Evolutionary conservation across 2,329 filamentous ascomycete genomes (phyloP).

Genomic region (Cyphellophora europaea): DNA sequence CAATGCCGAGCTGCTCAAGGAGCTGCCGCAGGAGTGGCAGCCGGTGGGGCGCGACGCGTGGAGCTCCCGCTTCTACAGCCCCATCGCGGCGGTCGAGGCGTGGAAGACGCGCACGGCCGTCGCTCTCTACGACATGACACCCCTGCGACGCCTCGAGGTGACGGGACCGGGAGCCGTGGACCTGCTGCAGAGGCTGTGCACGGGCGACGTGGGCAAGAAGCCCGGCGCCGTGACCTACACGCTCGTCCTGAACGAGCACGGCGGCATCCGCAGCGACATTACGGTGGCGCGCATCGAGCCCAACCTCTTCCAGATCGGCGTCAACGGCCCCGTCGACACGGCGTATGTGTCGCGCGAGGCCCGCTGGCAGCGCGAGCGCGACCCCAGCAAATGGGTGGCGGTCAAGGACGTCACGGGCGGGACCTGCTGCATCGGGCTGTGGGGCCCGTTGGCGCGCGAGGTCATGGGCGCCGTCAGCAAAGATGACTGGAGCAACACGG

Average conservation of each 20-base stretch:
- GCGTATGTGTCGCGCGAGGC: conserved; percentile 48
- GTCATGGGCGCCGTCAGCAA: conserved; percentile 35
- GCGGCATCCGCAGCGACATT: conserved; percentile 48
- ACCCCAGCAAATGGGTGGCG: conserved; percentile 35
- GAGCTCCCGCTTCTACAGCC: conserved; percentile 49
- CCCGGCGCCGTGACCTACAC: conserved; percentile 47
- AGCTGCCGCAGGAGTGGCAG: conserved; percentile 45
- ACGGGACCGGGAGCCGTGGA: conserved; percentile 47
- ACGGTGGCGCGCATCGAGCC: conserved; percentile 45
- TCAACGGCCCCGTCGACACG: conserved; percentile 46
- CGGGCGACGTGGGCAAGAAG: conserved; percentile 29
- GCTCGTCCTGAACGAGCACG: conserved; percentile 44
- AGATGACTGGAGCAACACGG: conserved; percentile 14
- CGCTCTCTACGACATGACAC: conserved; percentile 55
- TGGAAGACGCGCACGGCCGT: conserved; percentile 57
- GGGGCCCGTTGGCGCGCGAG: conserved; percentile 48
- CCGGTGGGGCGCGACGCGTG: conserved; percentile 49
- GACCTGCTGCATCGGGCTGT: conserved; percentile 54
- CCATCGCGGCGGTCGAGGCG: conserved; percentile 50
- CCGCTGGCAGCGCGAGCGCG: conserved; percentile 33
- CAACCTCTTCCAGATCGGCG: conserved; percentile 42
- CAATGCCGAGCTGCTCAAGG: conserved; percentile 42
- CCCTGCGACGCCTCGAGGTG: conserved; percentile 49
- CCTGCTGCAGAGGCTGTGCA: conserved; percentile 42
- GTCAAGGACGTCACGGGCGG: conserved; percentile 52